Conservation (phyloP, 768 basidiomycete genomes). For the Mrakia gelida region DNA sequence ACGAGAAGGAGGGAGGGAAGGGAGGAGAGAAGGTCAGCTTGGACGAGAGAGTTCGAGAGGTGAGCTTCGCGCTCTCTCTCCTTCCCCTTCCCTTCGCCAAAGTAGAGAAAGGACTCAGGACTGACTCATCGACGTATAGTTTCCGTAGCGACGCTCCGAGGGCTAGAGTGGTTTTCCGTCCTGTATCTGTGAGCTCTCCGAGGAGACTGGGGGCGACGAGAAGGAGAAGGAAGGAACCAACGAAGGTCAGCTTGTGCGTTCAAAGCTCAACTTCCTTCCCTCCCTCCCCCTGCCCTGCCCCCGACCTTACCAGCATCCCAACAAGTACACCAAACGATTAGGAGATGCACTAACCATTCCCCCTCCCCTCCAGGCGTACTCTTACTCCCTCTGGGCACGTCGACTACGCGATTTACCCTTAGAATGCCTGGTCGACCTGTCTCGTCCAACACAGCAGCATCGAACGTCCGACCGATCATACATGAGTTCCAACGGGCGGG, state of each 20-base stretch:
- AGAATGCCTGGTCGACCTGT: conserved; percentile 44
- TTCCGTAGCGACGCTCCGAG: conserved; percentile 59
- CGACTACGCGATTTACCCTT: conserved; percentile 41
- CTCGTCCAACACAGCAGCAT: conserved; percentile 35
- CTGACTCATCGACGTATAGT: conserved; percentile 64
- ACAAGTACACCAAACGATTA: too few relatives aligned
- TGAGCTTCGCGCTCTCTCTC: neutral
- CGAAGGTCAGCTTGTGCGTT: conserved; percentile 37
- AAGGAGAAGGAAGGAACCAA: neutral
- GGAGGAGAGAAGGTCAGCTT: neutral
- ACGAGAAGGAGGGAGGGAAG: conserved; percentile 14
- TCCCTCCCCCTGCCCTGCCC: neutral
- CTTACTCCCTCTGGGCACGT: conserved; percentile 14
- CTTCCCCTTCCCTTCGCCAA: neutral
- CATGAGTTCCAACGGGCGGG: conserved; percentile 53
- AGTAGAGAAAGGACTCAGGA: conserved; percentile 30
- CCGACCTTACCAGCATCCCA: neutral
- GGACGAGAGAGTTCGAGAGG: too few relatives aligned
- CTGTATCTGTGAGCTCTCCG: conserved; percentile 68
- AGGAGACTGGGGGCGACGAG: conserved; percentile 51
- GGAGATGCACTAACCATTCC: conserved; percentile 41
- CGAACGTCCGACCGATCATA: conserved; percentile 36
- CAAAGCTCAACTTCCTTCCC: conserved; percentile 46
- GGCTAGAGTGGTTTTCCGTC: conserved; percentile 63
- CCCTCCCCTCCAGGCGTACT: conserved; percentile 50